phyloP scores from a whole-genome alignment of 805 yeast species.

The Cyberlindnera nakhonratchasimensis region DNA sequence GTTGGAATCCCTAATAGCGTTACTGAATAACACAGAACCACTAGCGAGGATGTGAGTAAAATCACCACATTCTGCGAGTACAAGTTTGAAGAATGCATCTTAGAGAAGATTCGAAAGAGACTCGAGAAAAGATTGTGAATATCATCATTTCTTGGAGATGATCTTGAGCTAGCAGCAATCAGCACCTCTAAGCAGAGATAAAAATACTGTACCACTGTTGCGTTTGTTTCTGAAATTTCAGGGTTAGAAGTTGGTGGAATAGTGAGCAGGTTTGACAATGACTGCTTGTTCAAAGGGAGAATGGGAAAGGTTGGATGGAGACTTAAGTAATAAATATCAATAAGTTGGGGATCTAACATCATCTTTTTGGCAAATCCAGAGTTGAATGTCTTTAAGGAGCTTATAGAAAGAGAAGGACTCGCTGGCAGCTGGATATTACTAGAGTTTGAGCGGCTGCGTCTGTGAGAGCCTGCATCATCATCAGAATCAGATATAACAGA shows the following conservation, averaged over 20 bases:
- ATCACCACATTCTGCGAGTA: constrained; percentile 16
- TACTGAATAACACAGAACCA: constrained; percentile 51
- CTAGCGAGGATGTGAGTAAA: constrained; percentile 28
- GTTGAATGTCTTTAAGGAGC: constrained; percentile 21
- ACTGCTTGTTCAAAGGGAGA: constrained; percentile 33
- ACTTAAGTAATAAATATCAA: constrained; percentile 46
- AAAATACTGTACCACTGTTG: constrained; percentile 18
- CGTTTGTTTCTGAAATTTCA: constrained; percentile 20
- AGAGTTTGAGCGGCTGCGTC: constrained; percentile 24
- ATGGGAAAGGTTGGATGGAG: constrained; percentile 38
- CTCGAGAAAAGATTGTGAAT: constrained; percentile 13
- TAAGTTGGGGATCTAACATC: constrained; percentile 31
- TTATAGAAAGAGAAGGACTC: constrained; percentile 24
- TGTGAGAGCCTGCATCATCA: constrained; percentile 27
- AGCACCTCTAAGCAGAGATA: constrained; percentile 21
- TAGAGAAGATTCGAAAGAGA: constrained; percentile 18
- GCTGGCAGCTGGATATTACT: constrained; percentile 17
- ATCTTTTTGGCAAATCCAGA: constrained; percentile 16
- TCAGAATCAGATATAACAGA: constrained; percentile 28
- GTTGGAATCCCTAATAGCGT: constrained; percentile 57
- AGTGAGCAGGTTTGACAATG: constrained; percentile 18
- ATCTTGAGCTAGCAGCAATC: constrained; percentile 15
- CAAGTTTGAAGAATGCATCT: constrained; percentile 13
- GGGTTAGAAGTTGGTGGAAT: constrained; percentile 17
- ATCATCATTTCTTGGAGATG: constrained; percentile 14